Evolutionary conservation across 352 stramenopile genomes (phyloP).

Genomic region (Globisporangium alternatum): DNA sequence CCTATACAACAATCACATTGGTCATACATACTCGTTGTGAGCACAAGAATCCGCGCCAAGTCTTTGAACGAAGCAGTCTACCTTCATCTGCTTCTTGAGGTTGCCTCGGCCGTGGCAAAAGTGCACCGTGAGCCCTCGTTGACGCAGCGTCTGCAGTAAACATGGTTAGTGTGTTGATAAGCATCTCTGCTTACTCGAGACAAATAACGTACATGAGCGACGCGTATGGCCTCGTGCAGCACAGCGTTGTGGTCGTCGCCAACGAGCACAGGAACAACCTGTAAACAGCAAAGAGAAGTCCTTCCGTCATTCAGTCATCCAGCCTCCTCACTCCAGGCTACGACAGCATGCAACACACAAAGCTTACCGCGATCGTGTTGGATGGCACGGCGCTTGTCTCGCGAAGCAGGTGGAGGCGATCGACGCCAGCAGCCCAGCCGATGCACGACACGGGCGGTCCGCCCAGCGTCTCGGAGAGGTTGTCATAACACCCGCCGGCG

Average conservation of each 20-base stretch:
- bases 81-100: slow-evolving; percentile 90
- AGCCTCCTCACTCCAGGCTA: not conserved
- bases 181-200: not conserved
- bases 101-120: slow-evolving; percentile 76
- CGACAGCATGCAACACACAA: not conserved
- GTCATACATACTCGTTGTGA: not conserved
- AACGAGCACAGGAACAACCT: slow-evolving; percentile 68
- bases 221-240: slow-evolving; percentile 58
- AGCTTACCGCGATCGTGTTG: slow-evolving; percentile 51
- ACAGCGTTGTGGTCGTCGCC: slow-evolving; percentile 42
- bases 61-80: slow-evolving; percentile 8
- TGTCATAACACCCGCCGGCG: slow-evolving; percentile 83
- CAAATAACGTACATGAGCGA: slow-evolving; percentile 41
- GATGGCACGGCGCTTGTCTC: slow-evolving; percentile 21
- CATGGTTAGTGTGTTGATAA: not conserved
- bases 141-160: slow-evolving; percentile 42
- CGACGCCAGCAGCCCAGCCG: slow-evolving; percentile 83
- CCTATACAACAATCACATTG: slow-evolving; percentile 20
- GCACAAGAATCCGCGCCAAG: not conserved
- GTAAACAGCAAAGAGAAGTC: not conserved
- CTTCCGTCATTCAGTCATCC: not conserved
- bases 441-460: slow-evolving; percentile 63
- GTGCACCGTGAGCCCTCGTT: slow-evolving; percentile 65
- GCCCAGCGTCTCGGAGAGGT: slow-evolving; percentile 62
- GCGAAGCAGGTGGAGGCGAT: slow-evolving; percentile 66